These are phyloP conservation scores for Moesziomyces sp. DNA, from an alignment of 1,284 basidiomycete genomes.

Conservation along the genomic window DNA sequence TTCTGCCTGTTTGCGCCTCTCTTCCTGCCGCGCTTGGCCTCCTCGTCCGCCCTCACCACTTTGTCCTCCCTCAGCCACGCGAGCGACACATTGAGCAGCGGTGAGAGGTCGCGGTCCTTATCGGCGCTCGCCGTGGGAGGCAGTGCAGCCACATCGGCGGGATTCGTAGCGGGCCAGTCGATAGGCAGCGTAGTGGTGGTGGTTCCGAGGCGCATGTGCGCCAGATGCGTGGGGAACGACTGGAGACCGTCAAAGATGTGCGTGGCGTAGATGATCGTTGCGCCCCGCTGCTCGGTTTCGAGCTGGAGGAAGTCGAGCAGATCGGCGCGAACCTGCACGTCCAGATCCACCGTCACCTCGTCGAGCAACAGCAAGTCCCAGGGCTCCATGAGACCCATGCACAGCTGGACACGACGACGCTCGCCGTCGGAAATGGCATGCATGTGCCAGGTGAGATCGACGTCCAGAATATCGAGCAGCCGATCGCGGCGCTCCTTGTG, in stretches of 20 bases:
- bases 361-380: conserved; percentile 95
- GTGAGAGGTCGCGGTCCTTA: conserved; percentile 29
- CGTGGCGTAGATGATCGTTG: conserved; percentile 84
- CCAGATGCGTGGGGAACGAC: conserved; percentile 64
- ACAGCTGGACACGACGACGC: conserved; percentile 89
- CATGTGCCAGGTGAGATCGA: conserved; percentile 82
- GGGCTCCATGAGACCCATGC: conserved; percentile 94
- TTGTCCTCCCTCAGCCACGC: conserved; percentile 65
- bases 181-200: conserved; percentile 53
- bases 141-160: conserved; percentile 32
- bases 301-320: conserved; percentile 85
- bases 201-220: conserved; percentile 63
- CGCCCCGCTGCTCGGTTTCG: conserved; percentile 82
- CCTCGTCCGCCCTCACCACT: conserved; percentile 48
- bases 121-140: conserved; percentile 16
- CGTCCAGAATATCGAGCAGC: conserved; percentile 89
- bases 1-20: conserved; percentile 47
- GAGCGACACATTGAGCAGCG: conserved; percentile 58
- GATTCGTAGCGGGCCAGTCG: conserved; percentile 56
- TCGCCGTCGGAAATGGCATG: conserved; percentile 95
- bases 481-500: conserved; percentile 87
- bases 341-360: conserved; percentile 98
- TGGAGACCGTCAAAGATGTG: conserved; percentile 67
- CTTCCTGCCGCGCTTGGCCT: conserved; percentile 44
- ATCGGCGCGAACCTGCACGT: conserved; percentile 92